Evolutionary conservation across 106 monocot species (phyloP).

Genomic region (Allium fistulosum): DNA sequence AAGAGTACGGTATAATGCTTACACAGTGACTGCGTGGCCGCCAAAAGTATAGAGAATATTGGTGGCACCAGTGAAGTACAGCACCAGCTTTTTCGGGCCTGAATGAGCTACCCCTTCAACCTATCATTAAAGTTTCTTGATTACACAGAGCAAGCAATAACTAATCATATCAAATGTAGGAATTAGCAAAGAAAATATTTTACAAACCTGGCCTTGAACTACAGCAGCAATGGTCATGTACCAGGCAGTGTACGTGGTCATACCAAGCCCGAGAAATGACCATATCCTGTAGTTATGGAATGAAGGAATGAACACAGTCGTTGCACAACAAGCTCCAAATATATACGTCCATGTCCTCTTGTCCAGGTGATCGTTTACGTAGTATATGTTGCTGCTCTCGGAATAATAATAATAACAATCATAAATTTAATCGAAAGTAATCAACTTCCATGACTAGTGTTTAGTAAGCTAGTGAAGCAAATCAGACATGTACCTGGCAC

Average conservation of each 20-base stretch:
- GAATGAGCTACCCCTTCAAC: slow-evolving; percentile 23
- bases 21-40: slow-evolving; percentile 54
- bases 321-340: slow-evolving; percentile 21
- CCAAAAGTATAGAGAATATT: slow-evolving; percentile 52
- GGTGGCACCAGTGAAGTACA: slow-evolving; percentile 55
- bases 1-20: slow-evolving; percentile 2
- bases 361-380: slow-evolving; percentile 18
- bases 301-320: slow-evolving; percentile 16
- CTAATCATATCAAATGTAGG: neutral
- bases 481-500: slow-evolving; percentile 8
- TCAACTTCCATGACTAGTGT: neutral
- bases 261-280: slow-evolving; percentile 6
- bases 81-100: slow-evolving; percentile 29
- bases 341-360: slow-evolving; percentile 25
- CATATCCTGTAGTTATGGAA: slow-evolving; percentile 22
- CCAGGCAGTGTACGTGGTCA: slow-evolving; percentile 11
- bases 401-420: neutral
- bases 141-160: neutral
- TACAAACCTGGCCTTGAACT: slow-evolving; percentile 3
- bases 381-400: slow-evolving; percentile 14
- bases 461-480: neutral
- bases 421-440: neutral
- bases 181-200: neutral
- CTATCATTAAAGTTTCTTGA: slow-evolving; percentile 5
- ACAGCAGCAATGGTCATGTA: slow-evolving; percentile 7